Conservation (phyloP, 495 filamentous ascomycete genomes). For the Tirmania nivea region DNA sequence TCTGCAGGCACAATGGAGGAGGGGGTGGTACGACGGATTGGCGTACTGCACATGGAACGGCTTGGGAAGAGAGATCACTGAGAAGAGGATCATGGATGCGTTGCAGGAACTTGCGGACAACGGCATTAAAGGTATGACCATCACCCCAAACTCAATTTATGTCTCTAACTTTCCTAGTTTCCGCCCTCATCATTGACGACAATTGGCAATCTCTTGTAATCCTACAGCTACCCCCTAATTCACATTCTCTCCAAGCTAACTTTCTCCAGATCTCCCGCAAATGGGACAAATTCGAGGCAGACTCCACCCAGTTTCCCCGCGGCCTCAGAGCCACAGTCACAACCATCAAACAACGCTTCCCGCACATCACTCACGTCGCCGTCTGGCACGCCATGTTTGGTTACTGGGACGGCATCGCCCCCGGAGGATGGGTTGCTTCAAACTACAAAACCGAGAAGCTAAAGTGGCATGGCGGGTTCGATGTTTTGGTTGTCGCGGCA, state of each 20-base stretch:
- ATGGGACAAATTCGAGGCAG: conserved; percentile 61
- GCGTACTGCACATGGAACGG: conserved; percentile 78
- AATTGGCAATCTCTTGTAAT: conserved; percentile 75
- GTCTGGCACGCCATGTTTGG: conserved; percentile 94
- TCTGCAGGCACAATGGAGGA: conserved; percentile 29
- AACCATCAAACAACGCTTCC: conserved; percentile 45
- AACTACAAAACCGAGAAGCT: conserved; percentile 43
- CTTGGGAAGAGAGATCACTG: conserved; percentile 59
- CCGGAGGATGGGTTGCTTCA: conserved; percentile 45
- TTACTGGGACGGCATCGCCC: conserved; percentile 81
- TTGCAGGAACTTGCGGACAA: conserved; percentile 47
- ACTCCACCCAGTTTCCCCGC: conserved; percentile 52
- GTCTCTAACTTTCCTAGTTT: conserved; percentile 23
- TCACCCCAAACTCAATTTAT: neutral
- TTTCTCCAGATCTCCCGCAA: conserved; percentile 27
- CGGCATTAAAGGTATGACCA: conserved; percentile 32
- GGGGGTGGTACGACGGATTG: conserved; percentile 67
- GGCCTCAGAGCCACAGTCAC: conserved; percentile 49
- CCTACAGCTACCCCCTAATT: neutral
- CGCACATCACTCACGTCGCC: conserved; percentile 59
- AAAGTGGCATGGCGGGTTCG: conserved; percentile 17
- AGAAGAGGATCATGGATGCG: conserved; percentile 55
- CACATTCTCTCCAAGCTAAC: conserved; percentile 4
- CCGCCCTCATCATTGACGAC: conserved; percentile 79
- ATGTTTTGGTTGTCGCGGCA: conserved; percentile 42